Conservation (phyloP, 495 filamentous ascomycete species). For the Tuber umbilicatum region DNA sequence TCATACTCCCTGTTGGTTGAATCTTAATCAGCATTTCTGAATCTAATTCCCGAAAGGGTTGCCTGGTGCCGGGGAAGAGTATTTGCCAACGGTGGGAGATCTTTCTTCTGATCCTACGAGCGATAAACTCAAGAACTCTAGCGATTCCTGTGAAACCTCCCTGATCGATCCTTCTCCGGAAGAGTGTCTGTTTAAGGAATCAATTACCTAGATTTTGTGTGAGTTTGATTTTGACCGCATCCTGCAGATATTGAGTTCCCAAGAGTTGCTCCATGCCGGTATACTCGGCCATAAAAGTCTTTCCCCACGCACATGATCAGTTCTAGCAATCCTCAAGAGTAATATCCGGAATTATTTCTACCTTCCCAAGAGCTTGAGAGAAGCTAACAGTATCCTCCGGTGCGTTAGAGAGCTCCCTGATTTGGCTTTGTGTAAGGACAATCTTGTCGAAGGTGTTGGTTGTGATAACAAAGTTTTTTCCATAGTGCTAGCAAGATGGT, state of each 20-base stretch:
- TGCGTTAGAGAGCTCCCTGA: constrained; percentile 7
- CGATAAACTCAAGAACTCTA: no score
- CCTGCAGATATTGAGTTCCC: background rate
- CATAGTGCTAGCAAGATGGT: background rate
- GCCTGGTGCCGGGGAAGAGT: no score
- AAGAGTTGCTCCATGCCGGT: constrained; percentile 1
- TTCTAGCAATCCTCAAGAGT: background rate
- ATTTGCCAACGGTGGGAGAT: no score
- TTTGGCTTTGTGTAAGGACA: background rate
- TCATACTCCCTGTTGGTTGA: constrained; percentile 13
- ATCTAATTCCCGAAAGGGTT: background rate
- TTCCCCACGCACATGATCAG: background rate
- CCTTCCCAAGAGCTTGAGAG: background rate
- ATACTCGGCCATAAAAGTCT: background rate
- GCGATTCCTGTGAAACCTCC: no score
- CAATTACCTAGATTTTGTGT: background rate
- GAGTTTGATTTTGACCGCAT: background rate
- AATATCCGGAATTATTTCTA: background rate
- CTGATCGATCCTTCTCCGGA: no score
- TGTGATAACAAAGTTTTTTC: background rate
- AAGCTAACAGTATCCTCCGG: background rate
- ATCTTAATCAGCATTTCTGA: background rate
- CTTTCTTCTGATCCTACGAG: background rate
- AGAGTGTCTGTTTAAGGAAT: background rate
- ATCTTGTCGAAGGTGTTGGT: background rate